Evolutionary conservation across 2,329 filamentous ascomycete species (phyloP), one percentile per base, ranked within the genome.

Genomic region (Fusarium fujikuroi): DNA sequence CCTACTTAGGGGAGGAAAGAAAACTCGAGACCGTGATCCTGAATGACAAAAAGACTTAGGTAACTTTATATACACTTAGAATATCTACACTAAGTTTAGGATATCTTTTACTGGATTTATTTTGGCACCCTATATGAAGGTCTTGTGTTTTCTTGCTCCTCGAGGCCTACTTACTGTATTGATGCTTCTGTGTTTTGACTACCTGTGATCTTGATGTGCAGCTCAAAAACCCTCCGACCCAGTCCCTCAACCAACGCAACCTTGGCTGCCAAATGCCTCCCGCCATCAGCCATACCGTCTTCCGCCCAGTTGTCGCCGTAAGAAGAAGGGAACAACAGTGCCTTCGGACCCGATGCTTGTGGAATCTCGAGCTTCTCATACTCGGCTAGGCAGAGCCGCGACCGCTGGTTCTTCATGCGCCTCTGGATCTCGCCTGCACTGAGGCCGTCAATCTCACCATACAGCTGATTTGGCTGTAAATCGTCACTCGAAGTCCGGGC

Each of bases 211-310:
- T 34, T 56, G 28, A 74, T 47, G 9, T 58, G 60, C 15, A 77
- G 44, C 42, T 77, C 72, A 49, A 70, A 77, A 23, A 75, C 14
- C 19, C 66, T 71, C 28, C 74, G 66, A 5, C 68, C 72, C 1
- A 77, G 23, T 18, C 66, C 70, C 32, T 77, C 50, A 15, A 34
- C 59, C 42, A 57, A 63, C 11, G 25, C 23, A 23, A 74, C 56
- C 4, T 44, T 70, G 3, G 58, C 56, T 3, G 57, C 28, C 14
- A 77, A 15, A 10, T 47, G 58, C 21, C 60, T 52, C 11, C 10
- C 25, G 2, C 19, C 28, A 32, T 59, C 59, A 9, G 50, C 23
- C 9, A 68, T 47, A 7, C 10, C 44, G n/a, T 77, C 75, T 10
- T 47, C 34, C 10, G 50, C 34, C 67, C 70, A 77, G 3, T 11